phyloP scores from a whole-genome alignment of 805 yeast genomes.

The Yueomyces sp. region DNA sequence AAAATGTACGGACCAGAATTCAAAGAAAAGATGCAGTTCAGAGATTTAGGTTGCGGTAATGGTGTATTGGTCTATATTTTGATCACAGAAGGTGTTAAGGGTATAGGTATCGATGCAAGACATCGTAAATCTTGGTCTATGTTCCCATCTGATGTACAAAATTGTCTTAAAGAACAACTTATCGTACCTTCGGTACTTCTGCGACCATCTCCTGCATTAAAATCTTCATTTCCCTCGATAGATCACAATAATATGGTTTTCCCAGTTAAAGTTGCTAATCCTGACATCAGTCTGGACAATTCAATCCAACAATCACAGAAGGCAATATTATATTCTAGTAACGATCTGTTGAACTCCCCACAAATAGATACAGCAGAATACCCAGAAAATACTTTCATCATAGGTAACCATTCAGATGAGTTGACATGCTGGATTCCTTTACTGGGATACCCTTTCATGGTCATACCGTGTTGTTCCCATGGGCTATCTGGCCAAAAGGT shows the following conservation, averaged over 20 bases:
- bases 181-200: slow-evolving; percentile 66
- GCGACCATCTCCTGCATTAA: slow-evolving; percentile 55
- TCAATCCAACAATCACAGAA: background rate
- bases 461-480: slow-evolving; percentile 93
- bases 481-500: slow-evolving; percentile 62
- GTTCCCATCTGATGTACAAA: slow-evolving; percentile 54
- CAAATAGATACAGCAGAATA: slow-evolving; percentile 47
- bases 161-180: slow-evolving; percentile 55
- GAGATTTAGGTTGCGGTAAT: slow-evolving; percentile 93
- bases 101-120: slow-evolving; percentile 83
- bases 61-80: slow-evolving; percentile 73
- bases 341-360: slow-evolving; percentile 34
- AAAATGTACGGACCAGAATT: slow-evolving; percentile 30
- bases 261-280: slow-evolving; percentile 26
- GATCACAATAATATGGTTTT: slow-evolving; percentile 45
- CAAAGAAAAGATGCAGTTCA: slow-evolving; percentile 37
- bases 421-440: slow-evolving; percentile 92
- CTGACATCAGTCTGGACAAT: slow-evolving; percentile 30
- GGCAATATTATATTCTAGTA: slow-evolving; percentile 23
- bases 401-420: slow-evolving; percentile 94
- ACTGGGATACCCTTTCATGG: slow-evolving; percentile 74
- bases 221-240: slow-evolving; percentile 37
- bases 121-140: slow-evolving; percentile 76
- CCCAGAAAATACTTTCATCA: slow-evolving; percentile 60
- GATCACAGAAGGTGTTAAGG: slow-evolving; percentile 64